These are phyloP conservation scores for Penicillium sp. DNA, from an alignment of 2,329 filamentous ascomycete species.

Conservation along the genomic window DNA sequence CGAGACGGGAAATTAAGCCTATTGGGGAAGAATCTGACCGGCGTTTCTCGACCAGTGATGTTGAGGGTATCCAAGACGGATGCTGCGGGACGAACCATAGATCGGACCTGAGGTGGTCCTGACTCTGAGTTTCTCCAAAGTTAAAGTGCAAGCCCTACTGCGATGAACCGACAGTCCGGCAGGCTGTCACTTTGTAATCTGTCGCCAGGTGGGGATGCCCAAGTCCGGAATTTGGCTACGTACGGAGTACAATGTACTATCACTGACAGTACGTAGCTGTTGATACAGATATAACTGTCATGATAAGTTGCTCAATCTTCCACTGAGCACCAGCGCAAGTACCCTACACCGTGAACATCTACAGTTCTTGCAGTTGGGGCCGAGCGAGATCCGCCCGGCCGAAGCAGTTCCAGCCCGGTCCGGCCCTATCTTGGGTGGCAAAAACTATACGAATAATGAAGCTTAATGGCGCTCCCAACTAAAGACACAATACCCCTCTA, in stretches of 20 bases:
- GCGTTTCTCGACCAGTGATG: background rate
- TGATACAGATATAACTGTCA: background rate
- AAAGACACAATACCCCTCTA: background rate
- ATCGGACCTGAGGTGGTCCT: too few relatives aligned
- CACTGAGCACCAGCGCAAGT: too few relatives aligned
- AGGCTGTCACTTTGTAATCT: background rate
- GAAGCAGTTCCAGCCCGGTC: background rate
- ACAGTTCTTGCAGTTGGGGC: background rate
- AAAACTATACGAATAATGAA: conserved; percentile 5
- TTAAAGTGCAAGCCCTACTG: background rate
- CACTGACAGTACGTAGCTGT: background rate
- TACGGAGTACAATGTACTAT: too few relatives aligned
- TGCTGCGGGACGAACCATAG: too few relatives aligned
- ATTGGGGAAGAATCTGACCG: background rate
- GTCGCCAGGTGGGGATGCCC: background rate
- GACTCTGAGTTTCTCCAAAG: conserved; percentile 9
- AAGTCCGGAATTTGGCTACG: conserved; percentile 1
- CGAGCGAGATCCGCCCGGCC: conserved; percentile 3
- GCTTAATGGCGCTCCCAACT: background rate
- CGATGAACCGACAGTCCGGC: background rate
- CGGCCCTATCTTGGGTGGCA: background rate
- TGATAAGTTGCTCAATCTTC: too few relatives aligned
- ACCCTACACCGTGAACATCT: background rate
- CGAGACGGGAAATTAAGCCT: background rate
- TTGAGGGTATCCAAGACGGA: background rate